Evolutionary conservation across 148 eudicot genomes (phyloP).

Genomic region (Rhododendron ovatum): DNA sequence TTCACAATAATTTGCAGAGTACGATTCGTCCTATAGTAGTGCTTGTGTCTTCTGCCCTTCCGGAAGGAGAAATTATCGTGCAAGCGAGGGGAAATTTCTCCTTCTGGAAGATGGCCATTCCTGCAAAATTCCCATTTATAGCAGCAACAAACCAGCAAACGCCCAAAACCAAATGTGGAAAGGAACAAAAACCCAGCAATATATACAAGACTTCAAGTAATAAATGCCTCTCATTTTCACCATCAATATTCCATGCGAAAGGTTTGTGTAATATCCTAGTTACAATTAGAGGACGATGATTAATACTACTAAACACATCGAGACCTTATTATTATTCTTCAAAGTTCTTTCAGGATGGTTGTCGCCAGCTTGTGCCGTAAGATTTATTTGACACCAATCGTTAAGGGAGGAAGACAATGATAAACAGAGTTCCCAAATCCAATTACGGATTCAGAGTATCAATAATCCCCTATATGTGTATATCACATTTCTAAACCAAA

Average conservation of each 20-base stretch:
- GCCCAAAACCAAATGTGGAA: background rate
- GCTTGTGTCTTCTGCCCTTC: background rate
- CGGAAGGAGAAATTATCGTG: no score
- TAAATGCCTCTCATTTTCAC: background rate
- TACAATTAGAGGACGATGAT: background rate
- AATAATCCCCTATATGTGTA: background rate
- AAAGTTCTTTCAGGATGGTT: background rate
- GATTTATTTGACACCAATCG: background rate
- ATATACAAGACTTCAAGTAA: background rate
- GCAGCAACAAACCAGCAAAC: background rate
- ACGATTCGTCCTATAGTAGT: background rate
- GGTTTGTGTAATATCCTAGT: background rate
- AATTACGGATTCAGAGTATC: background rate
- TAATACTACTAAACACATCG: background rate
- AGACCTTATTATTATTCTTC: background rate
- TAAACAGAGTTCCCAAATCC: background rate
- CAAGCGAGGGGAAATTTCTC: background rate
- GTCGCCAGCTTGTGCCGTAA: background rate
- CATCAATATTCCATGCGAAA: background rate
- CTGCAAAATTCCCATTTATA: background rate
- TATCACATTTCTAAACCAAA: no score
- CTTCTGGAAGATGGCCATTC: background rate
- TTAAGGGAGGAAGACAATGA: background rate
- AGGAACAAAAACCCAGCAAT: background rate
- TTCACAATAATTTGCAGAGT: background rate